Percentiles rank a stretch among this genome's conserved stretches.
Evolutionary conservation across 257 asterid species (phyloP).

Genomic region (Euphrasia confusa): DNA sequence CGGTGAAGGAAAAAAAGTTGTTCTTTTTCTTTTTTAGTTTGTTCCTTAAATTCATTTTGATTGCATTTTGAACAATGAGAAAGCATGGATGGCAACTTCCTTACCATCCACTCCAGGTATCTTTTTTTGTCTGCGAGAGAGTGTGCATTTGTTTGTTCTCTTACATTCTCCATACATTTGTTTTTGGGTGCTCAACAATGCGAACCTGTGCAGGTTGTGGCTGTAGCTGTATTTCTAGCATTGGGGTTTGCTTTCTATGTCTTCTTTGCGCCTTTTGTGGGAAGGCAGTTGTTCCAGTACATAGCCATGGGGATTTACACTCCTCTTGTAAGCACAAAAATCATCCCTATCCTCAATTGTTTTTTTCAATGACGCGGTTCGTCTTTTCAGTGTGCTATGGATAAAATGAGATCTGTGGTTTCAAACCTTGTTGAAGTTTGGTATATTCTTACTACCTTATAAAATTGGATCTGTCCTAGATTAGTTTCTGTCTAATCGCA

Average conservation of each 20-base stretch:
- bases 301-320: conserved; percentile 82
- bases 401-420: conserved; percentile 48
- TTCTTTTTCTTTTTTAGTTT: background rate
- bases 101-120: conserved; percentile 96
- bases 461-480: conserved; percentile 19
- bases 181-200: background rate
- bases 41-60: background rate
- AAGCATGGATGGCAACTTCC: conserved; percentile 99
- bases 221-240: conserved; percentile 97
- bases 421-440: conserved; percentile 27
- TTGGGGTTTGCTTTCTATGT: conserved; percentile 97
- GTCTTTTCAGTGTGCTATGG: conserved; percentile 17
- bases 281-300: conserved; percentile 73
- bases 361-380: background rate
- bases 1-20: conserved; percentile 25
- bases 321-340: conserved; percentile 71
- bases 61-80: conserved; percentile 50
- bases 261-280: conserved; percentile 97
- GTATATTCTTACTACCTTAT: conserved; percentile 27
- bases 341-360: conserved; percentile 21
- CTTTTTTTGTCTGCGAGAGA: background rate
- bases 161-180: background rate
- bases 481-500: conserved; percentile 17
- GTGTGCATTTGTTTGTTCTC: background rate
- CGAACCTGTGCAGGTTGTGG: conserved; percentile 67